Evolutionary conservation across 164 flowering plant species (phyloP), one percentile per base, ranked within the genome.

Genomic region (Magnolia sinica): DNA sequence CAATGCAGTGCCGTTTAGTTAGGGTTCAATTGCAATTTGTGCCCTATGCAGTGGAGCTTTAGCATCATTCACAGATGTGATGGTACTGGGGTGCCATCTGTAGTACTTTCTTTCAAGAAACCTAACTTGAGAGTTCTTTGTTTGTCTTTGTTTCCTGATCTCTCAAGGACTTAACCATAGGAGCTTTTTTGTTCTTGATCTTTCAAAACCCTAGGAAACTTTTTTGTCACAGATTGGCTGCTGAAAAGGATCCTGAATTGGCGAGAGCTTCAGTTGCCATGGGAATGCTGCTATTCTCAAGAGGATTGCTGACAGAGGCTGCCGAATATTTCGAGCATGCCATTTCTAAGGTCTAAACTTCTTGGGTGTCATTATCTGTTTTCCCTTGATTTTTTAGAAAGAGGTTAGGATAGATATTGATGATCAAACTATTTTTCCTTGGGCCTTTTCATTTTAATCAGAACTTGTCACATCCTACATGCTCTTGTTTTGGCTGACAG

Each of bases 191-290:
- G 16, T 55, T 55, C 13, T 55, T 55, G 61, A 55, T 55, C 16
- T 55, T 55, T 55, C 61, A 55, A 55, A 55, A 6, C 27, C 50
- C 19, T 18, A 29, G 50, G n/a, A 27, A 16, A 31, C 29, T 27
- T 45, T 78, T 76, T 76, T 70, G 4, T 80, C 77, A 14, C 86
- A 94, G 99, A 77, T 64, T 89, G 76, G 99, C 98, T 66, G 87
- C 91, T 78, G 81, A 86, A 61, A 92, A 93, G 82, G 97, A 94
- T 81, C 95, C 98, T 58, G 93, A 86, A 20, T 82, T 83, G 74
- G 82, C 83, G 75, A 67, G 71, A 51, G 92, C 96, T 69, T 73
- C 86, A 83, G 76, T 88, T 81, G 78, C 89, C 22, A 74, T 92
- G 88, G 99, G 99, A 45, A 91, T 93, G 77, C 80, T 87, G 73